Base-by-base conservation (phyloP, 2,329 filamentous ascomycete species). In the Fusarium oxysporum region DNA sequence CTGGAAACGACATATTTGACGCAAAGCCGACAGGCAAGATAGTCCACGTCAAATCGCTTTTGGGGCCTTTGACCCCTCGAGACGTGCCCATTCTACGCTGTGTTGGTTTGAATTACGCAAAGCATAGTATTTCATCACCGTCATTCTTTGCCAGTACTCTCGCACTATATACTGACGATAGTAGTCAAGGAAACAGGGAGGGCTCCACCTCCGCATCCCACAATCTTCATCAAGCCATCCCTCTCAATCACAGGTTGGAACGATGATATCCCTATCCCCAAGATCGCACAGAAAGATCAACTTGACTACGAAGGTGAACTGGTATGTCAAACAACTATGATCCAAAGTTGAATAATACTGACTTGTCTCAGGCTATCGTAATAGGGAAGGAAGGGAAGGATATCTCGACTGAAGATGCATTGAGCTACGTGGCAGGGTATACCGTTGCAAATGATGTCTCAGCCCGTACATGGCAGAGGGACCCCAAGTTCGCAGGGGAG, bases 301-400 rank as follows among this genome's bases (percentile, higher is more conserved):
- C 62, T 70, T 25, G 67, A 70, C 32, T 70, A 70, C 11, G 67
- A 70, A 28, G 67, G 67, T 17, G 67, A 70, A 30, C 37, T 70
- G 32, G 67, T 70, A 63, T 14, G 59, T 54, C 12, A 25, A n/a
- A 9, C 14, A 2, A 14, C 19, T 9, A 8, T 25, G 11, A 30
- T 28, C 11, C 16, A 35, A 13, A 30, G 11, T 25, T n/a, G 30
- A 21, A 32, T 7, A 28, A 47, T 30, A 37, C 54, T 64, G 28
- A 68, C 21, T 6, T 12, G 9, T 13, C 12, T 6, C 32, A 68
- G 62, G 62, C 62, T 21, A 61, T 68, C 3, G 51, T 71, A 2
- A 65, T 71, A 37, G 65, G 68, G 2, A 65, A 50, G 30, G 60
- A 68, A 23, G 64, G 59, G 3, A 71, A 68, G 7, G 54, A 71